Conservation (phyloP, 495 filamentous ascomycete genomes). For the Evernia prunastri region DNA sequence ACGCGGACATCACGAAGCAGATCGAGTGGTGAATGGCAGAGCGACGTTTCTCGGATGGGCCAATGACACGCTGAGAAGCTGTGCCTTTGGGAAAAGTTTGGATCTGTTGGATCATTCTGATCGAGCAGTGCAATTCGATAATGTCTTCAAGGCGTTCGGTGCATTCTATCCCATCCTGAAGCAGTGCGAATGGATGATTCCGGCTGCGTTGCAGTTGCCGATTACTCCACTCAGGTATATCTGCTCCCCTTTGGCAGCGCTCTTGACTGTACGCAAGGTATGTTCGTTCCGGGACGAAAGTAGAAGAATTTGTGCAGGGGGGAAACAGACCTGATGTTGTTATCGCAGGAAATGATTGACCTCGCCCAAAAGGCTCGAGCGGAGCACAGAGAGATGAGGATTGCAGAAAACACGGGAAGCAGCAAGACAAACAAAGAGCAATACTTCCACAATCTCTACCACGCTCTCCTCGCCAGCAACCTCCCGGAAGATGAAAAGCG, state of each 20-base stretch:
- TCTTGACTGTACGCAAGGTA: too few species aligned
- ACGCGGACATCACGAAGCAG: background rate
- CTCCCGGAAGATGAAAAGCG: conserved; percentile 25
- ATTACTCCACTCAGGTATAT: background rate
- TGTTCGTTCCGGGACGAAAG: too few species aligned
- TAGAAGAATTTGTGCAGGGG: too few species aligned
- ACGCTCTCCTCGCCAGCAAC: background rate
- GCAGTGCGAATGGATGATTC: conserved; percentile 1
- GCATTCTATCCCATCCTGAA: background rate
- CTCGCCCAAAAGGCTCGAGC: too few species aligned
- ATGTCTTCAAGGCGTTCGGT: background rate
- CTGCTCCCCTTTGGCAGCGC: background rate
- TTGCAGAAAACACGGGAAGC: too few species aligned
- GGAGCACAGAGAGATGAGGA: too few species aligned
- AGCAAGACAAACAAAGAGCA: too few species aligned
- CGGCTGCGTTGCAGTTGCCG: background rate
- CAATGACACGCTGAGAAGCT: background rate
- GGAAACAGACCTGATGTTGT: too few species aligned
- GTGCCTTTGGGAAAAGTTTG: background rate
- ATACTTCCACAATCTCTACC: background rate
- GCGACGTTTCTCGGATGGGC: background rate
- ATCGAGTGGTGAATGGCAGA: background rate
- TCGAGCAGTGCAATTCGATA: background rate
- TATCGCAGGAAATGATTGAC: too few species aligned
- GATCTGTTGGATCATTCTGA: background rate